Percentiles rank a stretch among this genome's conserved stretches.
phyloP scores from a whole-genome alignment of 2,329 filamentous ascomycete genomes.

The Penicillium nordicum region DNA sequence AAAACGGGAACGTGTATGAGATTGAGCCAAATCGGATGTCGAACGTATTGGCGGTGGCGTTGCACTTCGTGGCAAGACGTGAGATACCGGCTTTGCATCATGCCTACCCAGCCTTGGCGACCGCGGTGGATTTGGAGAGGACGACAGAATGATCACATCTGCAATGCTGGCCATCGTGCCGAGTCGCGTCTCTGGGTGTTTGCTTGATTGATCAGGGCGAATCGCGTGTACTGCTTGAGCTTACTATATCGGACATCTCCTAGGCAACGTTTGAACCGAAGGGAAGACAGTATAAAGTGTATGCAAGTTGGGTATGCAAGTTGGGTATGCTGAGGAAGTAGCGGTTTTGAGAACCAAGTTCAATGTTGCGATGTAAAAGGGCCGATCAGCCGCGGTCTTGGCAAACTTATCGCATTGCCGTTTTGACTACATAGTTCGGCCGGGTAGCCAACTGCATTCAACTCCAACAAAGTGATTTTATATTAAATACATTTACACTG shows the following conservation, averaged over 20 bases:
- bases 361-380: background rate
- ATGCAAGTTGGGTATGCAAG: background rate
- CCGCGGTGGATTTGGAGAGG: conserved; percentile 37
- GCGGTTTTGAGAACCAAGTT: background rate
- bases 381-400: conserved; percentile 28
- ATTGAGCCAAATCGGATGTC: conserved; percentile 25
- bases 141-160: conserved; percentile 42
- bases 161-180: conserved; percentile 38
- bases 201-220: background rate
- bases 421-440: conserved; percentile 23
- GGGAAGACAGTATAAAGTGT: background rate
- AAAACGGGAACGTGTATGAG: conserved; percentile 25
- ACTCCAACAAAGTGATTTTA: background rate
- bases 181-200: conserved; percentile 5
- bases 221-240: background rate
- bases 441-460: conserved; percentile 32
- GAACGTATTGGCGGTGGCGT: conserved; percentile 29
- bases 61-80: conserved; percentile 17
- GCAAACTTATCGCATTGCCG: conserved; percentile 23
- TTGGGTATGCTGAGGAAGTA: background rate
- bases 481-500: background rate
- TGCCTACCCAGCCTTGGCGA: conserved; percentile 29
- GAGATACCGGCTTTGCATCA: conserved; percentile 13
- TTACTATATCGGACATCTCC: background rate
- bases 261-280: background rate